A percentile compares a stretch with the other conserved stretches of the same genome.
phyloP scores from a whole-genome alignment of 768 basidiomycete species.

The Macrolepiota dolichaula region DNA sequence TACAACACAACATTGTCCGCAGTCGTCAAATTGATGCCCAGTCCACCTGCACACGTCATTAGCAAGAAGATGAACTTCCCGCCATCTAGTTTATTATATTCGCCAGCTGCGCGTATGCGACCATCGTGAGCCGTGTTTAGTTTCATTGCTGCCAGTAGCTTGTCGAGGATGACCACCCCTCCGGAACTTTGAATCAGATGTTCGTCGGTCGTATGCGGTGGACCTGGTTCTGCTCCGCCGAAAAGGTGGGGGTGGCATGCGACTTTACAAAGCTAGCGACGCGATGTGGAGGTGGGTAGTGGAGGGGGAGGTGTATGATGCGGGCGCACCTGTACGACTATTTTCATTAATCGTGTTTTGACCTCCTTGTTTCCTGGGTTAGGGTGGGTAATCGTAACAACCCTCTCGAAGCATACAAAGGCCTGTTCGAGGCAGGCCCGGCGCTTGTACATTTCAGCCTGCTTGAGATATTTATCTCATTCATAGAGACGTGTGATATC shows the following conservation, averaged over 20 bases:
- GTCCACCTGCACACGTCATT: conserved; percentile 93
- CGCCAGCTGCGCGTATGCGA: conserved; percentile 92
- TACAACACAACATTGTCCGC: conserved; percentile 96
- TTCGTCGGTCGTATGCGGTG: conserved; percentile 97
- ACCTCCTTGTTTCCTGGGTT: conserved; percentile 98
- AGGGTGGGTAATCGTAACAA: too few relatives aligned
- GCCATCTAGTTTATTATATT: conserved; percentile 91
- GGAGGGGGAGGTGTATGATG: background rate
- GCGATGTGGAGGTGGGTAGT: background rate
- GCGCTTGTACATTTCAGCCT: too few relatives aligned
- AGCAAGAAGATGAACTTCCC: conserved; percentile 97
- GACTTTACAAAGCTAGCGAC: conserved; percentile 67
- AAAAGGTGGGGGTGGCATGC: conserved; percentile 91
- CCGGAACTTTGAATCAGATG: conserved; percentile 93
- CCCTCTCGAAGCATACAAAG: too few relatives aligned
- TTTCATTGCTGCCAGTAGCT: conserved; percentile 83
- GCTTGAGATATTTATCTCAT: too few relatives aligned
- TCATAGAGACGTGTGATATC: too few relatives aligned
- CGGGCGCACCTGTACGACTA: conserved; percentile 87
- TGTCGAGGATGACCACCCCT: conserved; percentile 98
- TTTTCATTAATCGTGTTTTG: conserved; percentile 95
- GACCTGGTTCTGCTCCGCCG: conserved; percentile 97
- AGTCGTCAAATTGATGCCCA: conserved; percentile 94
- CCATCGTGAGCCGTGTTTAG: conserved; percentile 95
- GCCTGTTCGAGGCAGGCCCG: too few relatives aligned